These are phyloP conservation scores for Kuraishia borneana DNA, from an alignment of 805 yeast genomes.

Conservation along the genomic window DNA sequence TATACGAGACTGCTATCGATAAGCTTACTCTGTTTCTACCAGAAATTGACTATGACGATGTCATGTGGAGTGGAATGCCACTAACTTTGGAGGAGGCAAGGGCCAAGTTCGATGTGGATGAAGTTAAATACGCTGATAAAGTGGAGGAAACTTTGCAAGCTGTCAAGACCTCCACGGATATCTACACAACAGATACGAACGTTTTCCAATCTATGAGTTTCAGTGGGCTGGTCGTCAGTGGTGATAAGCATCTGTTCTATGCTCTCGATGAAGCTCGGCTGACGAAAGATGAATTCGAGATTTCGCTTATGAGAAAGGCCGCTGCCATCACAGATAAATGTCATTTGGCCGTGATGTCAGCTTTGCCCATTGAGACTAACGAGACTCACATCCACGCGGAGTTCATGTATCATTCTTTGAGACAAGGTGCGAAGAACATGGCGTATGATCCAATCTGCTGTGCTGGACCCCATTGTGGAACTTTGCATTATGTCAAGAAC, in stretches of 20 bases:
- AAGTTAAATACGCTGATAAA: slow-evolving; percentile 51
- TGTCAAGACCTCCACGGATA: slow-evolving; percentile 16
- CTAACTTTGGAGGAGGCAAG: slow-evolving; percentile 53
- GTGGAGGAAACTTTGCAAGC: slow-evolving; percentile 25
- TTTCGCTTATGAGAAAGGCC: slow-evolving; percentile 69
- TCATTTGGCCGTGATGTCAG: slow-evolving; percentile 88
- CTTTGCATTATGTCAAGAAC: slow-evolving; percentile 81
- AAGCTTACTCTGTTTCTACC: slow-evolving; percentile 70
- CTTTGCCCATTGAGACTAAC: slow-evolving; percentile 73
- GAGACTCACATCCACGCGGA: slow-evolving; percentile 96
- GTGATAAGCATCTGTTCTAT: slow-evolving; percentile 39
- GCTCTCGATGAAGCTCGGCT: slow-evolving; percentile 84
- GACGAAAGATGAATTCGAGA: slow-evolving; percentile 76
- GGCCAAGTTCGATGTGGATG: slow-evolving; percentile 68
- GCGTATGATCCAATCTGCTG: slow-evolving; percentile 96
- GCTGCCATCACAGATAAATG: slow-evolving; percentile 78
- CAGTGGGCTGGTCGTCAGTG: slow-evolving; percentile 25
- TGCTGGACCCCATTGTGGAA: slow-evolving; percentile 83
- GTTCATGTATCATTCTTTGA: slow-evolving; percentile 81
- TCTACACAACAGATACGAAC: slow-evolving; percentile 48
- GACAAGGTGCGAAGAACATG: slow-evolving; percentile 86
- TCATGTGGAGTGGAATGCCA: slow-evolving; percentile 96
- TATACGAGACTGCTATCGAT: slow-evolving; percentile 42
- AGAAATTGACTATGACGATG: slow-evolving; percentile 74
- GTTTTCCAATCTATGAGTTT: slow-evolving; percentile 26